Evolutionary conservation across 345 rosid species (phyloP).

Genomic region (Jatropha curcas): DNA sequence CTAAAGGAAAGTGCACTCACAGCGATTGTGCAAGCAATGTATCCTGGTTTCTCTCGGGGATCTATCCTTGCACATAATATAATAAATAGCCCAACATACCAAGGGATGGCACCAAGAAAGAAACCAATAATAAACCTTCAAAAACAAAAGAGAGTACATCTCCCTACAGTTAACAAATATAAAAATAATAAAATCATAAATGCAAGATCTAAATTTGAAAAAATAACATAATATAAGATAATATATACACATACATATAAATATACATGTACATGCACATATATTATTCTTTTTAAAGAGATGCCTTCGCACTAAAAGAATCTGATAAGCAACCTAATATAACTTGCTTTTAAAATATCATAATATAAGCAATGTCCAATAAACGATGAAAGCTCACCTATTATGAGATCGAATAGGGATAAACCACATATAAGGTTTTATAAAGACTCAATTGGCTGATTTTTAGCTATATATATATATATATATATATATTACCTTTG

Average conservation of each 20-base stretch:
- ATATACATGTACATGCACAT: too few species aligned
- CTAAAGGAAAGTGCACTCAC: conserved; percentile 43
- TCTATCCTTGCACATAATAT: conserved; percentile 69
- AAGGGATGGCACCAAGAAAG: conserved; percentile 83
- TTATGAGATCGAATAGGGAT: not conserved
- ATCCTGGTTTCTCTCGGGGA: conserved; percentile 87
- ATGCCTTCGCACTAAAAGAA: not conserved
- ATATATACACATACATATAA: too few species aligned
- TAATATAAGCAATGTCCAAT: too few species aligned
- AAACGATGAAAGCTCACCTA: not conserved
- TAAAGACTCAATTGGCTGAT: not conserved
- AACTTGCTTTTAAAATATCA: too few species aligned
- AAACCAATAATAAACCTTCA: conserved; percentile 82
- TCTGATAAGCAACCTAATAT: not conserved
- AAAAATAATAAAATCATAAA: not conserved
- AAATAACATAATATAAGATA: not conserved
- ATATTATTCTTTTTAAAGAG: too few species aligned
- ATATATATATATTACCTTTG: too few species aligned
- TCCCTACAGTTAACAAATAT: conserved; percentile 17
- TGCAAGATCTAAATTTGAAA: not conserved
- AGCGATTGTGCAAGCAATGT: conserved; percentile 80
- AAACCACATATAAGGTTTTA: not conserved
- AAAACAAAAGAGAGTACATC: conserved; percentile 10
- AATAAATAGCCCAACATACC: conserved; percentile 72
- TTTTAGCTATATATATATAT: too few species aligned